Conservation (phyloP, 176 grass and related monocot genomes). For the Puya raimondii region DNA sequence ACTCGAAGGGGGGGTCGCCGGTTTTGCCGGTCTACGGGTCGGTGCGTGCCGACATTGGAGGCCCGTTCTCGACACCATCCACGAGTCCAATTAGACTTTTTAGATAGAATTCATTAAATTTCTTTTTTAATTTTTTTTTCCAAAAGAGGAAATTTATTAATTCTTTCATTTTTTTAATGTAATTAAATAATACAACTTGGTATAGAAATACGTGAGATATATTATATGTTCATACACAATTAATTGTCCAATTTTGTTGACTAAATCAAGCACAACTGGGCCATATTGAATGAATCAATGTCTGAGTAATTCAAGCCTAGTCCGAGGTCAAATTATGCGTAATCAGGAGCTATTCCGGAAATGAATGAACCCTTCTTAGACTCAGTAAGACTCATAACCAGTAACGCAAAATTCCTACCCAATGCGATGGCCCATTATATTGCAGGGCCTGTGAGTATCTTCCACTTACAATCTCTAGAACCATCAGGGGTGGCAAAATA, state of each 20-base stretch:
- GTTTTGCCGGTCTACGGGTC: not conserved
- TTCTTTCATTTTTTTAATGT: not conserved
- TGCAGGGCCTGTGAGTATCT: too few relatives aligned
- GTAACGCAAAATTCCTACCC: too few relatives aligned
- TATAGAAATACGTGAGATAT: not conserved
- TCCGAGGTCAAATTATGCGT: too few relatives aligned
- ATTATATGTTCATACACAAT: not conserved
- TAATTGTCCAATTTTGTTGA: not conserved
- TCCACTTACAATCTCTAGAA: too few relatives aligned
- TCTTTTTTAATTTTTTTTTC: not conserved
- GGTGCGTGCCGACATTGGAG: constrained; percentile 30
- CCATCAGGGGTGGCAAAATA: too few relatives aligned
- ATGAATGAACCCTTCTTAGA: too few relatives aligned
- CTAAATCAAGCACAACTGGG: too few relatives aligned
- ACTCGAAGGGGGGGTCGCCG: not conserved
- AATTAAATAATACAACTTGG: not conserved
- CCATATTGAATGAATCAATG: too few relatives aligned
- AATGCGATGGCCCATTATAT: too few relatives aligned
- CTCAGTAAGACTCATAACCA: too few relatives aligned
- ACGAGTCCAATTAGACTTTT: constrained; percentile 13
- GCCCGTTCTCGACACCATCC: constrained; percentile 44
- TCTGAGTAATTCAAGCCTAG: too few relatives aligned
- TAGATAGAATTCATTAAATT: not conserved
- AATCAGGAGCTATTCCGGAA: too few relatives aligned
- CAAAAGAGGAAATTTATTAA: not conserved